A percentile compares a stretch with the other conserved stretches of the same genome.
These are phyloP conservation scores for Phialophora expanda DNA, from an alignment of 2,329 filamentous ascomycete genomes.

Conservation along the genomic window DNA sequence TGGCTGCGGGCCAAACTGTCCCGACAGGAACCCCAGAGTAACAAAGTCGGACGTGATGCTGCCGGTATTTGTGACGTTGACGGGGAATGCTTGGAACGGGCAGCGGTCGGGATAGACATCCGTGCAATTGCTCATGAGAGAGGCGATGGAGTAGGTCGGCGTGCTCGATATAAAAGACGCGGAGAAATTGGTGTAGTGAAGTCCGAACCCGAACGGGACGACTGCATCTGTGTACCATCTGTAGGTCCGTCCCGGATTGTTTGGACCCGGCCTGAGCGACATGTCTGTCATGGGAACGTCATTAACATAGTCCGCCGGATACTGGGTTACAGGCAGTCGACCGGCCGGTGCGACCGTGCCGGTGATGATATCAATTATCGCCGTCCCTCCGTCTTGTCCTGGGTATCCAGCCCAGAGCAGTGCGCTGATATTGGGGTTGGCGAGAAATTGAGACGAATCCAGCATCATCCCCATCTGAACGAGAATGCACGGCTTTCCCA, in stretches of 20 bases:
- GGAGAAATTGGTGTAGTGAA: conserved; percentile 51
- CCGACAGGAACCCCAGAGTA: conserved; percentile 47
- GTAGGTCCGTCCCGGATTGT: conserved; percentile 52
- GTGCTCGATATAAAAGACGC: conserved; percentile 24
- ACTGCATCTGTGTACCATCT: conserved; percentile 52
- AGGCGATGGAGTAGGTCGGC: conserved; percentile 16
- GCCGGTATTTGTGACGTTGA: conserved; percentile 47
- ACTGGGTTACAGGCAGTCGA: conserved; percentile 1
- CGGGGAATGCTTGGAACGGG: conserved; percentile 47
- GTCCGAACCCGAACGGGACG: conserved; percentile 50
- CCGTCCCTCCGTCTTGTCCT: conserved; percentile 50
- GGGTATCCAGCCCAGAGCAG: conserved; percentile 53
- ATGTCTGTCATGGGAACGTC: conserved; percentile 50
- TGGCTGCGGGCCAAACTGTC: conserved; percentile 47
- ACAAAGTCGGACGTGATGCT: conserved; percentile 47
- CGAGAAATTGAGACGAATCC: conserved; percentile 47
- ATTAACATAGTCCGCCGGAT: conserved; percentile 46
- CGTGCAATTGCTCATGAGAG: conserved; percentile 26
- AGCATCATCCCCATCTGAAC: conserved; percentile 52
- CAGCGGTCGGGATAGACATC: conserved; percentile 42
- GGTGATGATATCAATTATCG: conserved; percentile 49
- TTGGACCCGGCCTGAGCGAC: conserved; percentile 46
- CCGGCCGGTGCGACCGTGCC: conserved; percentile 46
- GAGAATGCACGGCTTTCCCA: conserved; percentile 49
- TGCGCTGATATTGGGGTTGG: conserved; percentile 48